Evolutionary conservation across 2,329 filamentous ascomycete species (phyloP), one percentile per base, ranked within the genome.

Genomic region (Byssothecium circinans): DNA sequence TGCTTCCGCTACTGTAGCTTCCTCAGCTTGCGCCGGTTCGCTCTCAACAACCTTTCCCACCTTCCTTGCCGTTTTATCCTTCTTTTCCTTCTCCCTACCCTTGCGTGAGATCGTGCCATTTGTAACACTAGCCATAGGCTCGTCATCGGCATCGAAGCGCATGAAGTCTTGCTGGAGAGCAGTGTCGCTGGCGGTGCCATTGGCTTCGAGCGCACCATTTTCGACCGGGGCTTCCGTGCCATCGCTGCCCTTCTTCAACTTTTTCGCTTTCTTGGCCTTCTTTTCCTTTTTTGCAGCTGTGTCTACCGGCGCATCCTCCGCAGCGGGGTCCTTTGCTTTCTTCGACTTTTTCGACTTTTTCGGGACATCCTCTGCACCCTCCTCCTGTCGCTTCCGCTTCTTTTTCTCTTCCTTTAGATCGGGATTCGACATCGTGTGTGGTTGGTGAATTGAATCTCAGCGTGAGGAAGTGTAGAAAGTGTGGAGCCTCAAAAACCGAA

Each of bases 321-420:
- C 53, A 52, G 56, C 45, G 23, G 47, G 34, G 23, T 59, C 52
- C 6, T 59, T 57, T n/a, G 53, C 43, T 47, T 58, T 62, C 47
- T 64, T 67, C 17, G 58, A 59, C 42, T 68, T 69, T 45, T 68
- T 68, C 2, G 56, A 58, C 47, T 66, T 68, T 37, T 69, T 67
- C 0, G 56, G 48, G 18, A 53, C 58, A 10, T 57, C 56, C n/a
- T 60, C 59, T 30, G 44, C 54, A 20, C 51, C 56, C 23, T 68
- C 62, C 3, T 55, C 57, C 37, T 65, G 59, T 48, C 65, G 57
- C 60, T 70, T 69, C 51, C 67, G 65, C 57, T 67, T 68, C 51
- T 65, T 65, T 48, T 68, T 59, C 25, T 65, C 61, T 39, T 62
- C 58, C 36, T 62, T 61, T 10, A 52, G 45, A n/a, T 61, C 56